A percentile compares a stretch with the other conserved stretches of the same genome.
phyloP scores from a whole-genome alignment of 176 grass and related monocot species.

The Carex littledalei region DNA sequence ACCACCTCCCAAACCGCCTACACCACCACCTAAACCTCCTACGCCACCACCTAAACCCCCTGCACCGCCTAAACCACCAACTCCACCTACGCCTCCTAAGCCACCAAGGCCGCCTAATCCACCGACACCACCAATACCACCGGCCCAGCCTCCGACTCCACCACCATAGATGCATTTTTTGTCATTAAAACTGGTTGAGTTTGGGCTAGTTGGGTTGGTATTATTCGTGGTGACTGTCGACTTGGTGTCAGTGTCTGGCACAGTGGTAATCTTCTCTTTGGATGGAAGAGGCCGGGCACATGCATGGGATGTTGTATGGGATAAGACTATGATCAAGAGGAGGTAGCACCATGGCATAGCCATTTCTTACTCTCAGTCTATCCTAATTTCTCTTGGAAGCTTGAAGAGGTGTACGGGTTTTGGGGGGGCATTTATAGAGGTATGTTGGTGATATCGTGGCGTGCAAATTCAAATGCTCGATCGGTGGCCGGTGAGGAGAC shows the following conservation, averaged over 20 bases:
- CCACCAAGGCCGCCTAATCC: background rate
- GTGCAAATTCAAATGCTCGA: background rate
- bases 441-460: background rate
- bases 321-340: background rate
- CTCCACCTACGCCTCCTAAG: background rate
- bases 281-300: background rate
- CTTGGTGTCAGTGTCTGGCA: background rate
- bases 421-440: background rate
- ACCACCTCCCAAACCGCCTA: background rate
- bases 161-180: slow-evolving; percentile 8
- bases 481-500: background rate
- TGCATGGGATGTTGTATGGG: slow-evolving; percentile 3
- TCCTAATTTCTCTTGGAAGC: background rate
- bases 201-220: background rate
- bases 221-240: no score
- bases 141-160: slow-evolving; percentile 19
- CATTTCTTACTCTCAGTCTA: slow-evolving; percentile 3
- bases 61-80: background rate
- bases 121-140: slow-evolving; percentile 2
- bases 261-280: background rate
- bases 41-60: background rate
- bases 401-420: background rate
- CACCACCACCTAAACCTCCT: background rate
- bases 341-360: background rate
- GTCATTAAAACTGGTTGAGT: background rate